Evolutionary conservation across 1,284 basidiomycete species (phyloP).

Genomic region (Marasmius oreades): DNA sequence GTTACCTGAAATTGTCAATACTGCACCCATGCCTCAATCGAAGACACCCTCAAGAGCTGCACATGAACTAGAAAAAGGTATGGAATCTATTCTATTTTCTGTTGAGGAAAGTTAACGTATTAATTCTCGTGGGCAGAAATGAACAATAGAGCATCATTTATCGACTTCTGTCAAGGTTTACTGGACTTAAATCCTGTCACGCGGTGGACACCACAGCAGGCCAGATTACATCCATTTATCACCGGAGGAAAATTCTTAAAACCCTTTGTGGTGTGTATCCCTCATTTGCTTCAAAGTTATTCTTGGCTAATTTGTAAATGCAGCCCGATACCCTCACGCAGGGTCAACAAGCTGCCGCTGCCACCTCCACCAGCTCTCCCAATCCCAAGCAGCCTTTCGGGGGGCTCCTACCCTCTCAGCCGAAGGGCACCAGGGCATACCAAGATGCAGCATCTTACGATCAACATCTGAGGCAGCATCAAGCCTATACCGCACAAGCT

Average conservation of each 20-base stretch:
- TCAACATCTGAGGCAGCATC: slow-evolving; percentile 92
- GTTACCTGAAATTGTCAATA: slow-evolving; percentile 93
- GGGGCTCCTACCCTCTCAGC: slow-evolving; percentile 83
- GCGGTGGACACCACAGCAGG: slow-evolving; percentile 97
- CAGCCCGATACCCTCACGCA: slow-evolving; percentile 49
- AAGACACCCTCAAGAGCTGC: slow-evolving; percentile 70
- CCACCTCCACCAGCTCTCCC: slow-evolving; percentile 16
- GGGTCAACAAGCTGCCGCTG: slow-evolving; percentile 28
- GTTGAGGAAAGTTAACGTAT: neutral
- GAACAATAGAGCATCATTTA: slow-evolving; percentile 91
- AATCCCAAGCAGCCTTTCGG: slow-evolving; percentile 91
- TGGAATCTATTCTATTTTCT: slow-evolving; percentile 17
- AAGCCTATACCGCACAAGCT: slow-evolving; percentile 86
- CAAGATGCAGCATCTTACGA: slow-evolving; percentile 94
- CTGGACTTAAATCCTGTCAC: slow-evolving; percentile 93
- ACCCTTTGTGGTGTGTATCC: slow-evolving; percentile 73
- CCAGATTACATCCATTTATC: slow-evolving; percentile 94
- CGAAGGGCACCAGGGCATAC: slow-evolving; percentile 78
- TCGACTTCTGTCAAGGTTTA: slow-evolving; percentile 96
- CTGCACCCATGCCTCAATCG: slow-evolving; percentile 83
- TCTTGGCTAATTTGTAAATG: slow-evolving; percentile 6
- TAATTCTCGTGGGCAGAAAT: slow-evolving; percentile 57
- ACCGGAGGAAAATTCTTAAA: slow-evolving; percentile 94
- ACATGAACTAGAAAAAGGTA: slow-evolving; percentile 92
- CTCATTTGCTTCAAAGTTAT: neutral